These are phyloP conservation scores for Sphagnum tenellum DNA, from an alignment of 225 moss, liverwort and hornwort species.

Conservation along the genomic window DNA sequence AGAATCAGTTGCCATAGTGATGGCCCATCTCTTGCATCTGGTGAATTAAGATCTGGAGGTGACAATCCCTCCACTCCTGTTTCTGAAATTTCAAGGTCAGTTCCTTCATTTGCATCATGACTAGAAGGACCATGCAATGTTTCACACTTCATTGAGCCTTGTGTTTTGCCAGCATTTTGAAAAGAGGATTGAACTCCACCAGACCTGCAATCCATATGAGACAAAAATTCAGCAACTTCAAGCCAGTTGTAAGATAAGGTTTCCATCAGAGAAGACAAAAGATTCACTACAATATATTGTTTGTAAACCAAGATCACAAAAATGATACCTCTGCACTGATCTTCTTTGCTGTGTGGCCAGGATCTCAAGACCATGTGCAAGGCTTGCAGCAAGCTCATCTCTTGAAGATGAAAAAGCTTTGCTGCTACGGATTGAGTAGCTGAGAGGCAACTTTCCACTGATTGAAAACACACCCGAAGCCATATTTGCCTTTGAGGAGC, in stretches of 20 bases:
- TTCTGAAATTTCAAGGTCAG: constrained; percentile 7
- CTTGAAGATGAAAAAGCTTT: constrained; percentile 52
- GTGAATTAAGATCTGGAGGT: no score
- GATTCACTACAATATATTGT: no score
- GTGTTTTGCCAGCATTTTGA: constrained; percentile 22
- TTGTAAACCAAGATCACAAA: no score
- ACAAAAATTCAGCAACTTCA: no score
- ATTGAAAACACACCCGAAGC: not conserved
- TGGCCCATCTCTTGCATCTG: no score
- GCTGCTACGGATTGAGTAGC: constrained; percentile 25
- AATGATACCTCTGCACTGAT: constrained; percentile 12
- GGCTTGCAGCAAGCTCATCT: constrained; percentile 68
- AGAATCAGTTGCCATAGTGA: constrained; percentile 15
- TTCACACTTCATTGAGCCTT: no score
- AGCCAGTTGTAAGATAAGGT: no score
- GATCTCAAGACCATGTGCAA: constrained; percentile 76
- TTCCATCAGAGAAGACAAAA: no score
- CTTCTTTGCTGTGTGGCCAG: constrained; percentile 52
- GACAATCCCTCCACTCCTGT: no score
- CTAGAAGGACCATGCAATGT: no score
- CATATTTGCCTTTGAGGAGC: no score
- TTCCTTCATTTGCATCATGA: no score
- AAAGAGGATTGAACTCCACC: constrained; percentile 56
- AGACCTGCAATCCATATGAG: constrained; percentile 9
- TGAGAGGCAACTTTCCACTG: constrained; percentile 15